Base-by-base conservation (phyloP, 1,284 basidiomycete species). In the Marasmius tenuissimus region DNA sequence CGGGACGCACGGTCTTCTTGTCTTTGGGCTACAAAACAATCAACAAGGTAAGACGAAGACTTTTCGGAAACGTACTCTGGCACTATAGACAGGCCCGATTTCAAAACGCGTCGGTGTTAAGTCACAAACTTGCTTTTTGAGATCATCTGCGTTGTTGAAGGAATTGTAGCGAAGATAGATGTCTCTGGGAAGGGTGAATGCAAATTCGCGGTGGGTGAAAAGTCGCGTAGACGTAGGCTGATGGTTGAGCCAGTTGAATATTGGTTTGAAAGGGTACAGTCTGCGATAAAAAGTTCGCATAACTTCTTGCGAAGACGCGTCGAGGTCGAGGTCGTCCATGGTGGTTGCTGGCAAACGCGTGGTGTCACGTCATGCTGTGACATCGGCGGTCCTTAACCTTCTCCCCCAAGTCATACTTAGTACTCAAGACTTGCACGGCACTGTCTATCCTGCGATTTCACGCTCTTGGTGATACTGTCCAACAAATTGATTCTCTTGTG, bases 131-230 rank as follows among this genome's bases (percentile, higher is more conserved):
- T 98, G 92, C 69, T 93, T 93, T 78, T 98, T 97, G 71, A 98
- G 87, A 61, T 98, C 97, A 7, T 97, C 94, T 2, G 84, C 83
- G 33, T 83, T 88, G 38, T 80, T 81, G 75, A 97, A 99, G 4
- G 94, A 97, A 73, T 97, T 92, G 81, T 98, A 99, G 10, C 97
- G 91, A 60, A 99, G 82, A 74, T 99, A 98, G 4, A 94, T 89
- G 68, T 98, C 96, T 62, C 92, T 92, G 58, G 85, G 85, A 14
- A 99, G 85, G 1, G 96, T 98, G 73, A 98, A 97, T n/a, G 97
- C 92, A 73, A 99, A 97, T 75, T 99, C 97, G 71, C 97, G 91
- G 71, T 98, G 87, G 6, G 93, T 92, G 76, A 93, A 97, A 58
- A 93, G 85, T 65, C 86, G 86, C 12, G 84, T 82, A 5, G 89